Conservation (phyloP, 352 stramenopile genomes). For the Globisporangium solare region DNA sequence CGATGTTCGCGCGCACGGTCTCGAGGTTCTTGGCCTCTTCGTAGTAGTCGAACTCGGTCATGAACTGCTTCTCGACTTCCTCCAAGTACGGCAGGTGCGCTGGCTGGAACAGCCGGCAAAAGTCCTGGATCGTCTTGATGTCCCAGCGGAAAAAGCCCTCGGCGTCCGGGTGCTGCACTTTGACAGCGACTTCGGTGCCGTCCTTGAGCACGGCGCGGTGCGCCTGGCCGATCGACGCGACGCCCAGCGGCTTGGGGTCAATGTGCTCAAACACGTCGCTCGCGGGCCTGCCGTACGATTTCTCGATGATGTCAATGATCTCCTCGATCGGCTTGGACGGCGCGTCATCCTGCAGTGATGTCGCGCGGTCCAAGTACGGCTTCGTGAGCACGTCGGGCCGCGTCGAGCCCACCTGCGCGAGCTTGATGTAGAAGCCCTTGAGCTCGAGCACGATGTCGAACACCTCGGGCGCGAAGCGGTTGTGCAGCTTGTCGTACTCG, state of each 20-base stretch:
- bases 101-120: conserved; percentile 93
- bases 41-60: conserved; percentile 97
- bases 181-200: conserved; percentile 79
- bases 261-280: conserved; percentile 55
- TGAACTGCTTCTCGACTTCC: conserved; percentile 97
- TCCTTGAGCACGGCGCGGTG: conserved; percentile 70
- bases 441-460: conserved; percentile 82
- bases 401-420: conserved; percentile 79
- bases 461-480: conserved; percentile 66
- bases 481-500: conserved; percentile 74
- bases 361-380: conserved; percentile 70
- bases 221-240: conserved; percentile 80
- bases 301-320: conserved; percentile 70
- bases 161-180: conserved; percentile 93
- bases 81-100: conserved; percentile 91
- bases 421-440: conserved; percentile 87
- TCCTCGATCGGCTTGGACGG: conserved; percentile 70
- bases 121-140: conserved; percentile 95
- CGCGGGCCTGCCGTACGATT: conserved; percentile 56
- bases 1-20: conserved; percentile 88
- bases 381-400: conserved; percentile 76
- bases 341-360: conserved; percentile 76
- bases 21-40: conserved; percentile 90
- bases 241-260: conserved; percentile 67
- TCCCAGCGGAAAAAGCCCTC: conserved; percentile 94